Conservation (phyloP, 306 rosid species). For the Parietaria judaica region DNA sequence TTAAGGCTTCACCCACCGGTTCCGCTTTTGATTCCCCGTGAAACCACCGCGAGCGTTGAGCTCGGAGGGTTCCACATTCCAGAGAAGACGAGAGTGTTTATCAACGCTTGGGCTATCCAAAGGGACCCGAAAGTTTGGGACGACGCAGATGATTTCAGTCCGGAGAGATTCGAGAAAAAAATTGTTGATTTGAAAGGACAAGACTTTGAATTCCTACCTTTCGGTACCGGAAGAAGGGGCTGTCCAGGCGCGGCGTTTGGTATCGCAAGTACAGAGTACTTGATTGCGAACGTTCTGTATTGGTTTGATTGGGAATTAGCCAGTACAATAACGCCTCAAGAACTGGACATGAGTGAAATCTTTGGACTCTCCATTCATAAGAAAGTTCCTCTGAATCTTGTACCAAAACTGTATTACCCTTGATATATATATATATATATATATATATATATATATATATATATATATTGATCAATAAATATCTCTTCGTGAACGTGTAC, state of each 20-base stretch:
- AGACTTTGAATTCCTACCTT: slow-evolving; percentile 19
- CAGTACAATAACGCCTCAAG: neutral
- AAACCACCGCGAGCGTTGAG: slow-evolving; percentile 16
- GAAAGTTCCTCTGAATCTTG: slow-evolving; percentile 26
- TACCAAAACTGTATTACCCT: slow-evolving; percentile 9
- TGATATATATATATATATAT: neutral
- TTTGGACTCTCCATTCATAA: slow-evolving; percentile 13
- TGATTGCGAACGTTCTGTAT: slow-evolving; percentile 30
- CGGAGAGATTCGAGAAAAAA: slow-evolving; percentile 31
- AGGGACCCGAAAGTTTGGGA: slow-evolving; percentile 36
- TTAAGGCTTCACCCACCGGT: slow-evolving; percentile 43
- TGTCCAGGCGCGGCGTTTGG: slow-evolving; percentile 24
- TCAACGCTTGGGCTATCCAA: slow-evolving; percentile 53
- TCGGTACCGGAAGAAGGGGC: slow-evolving; percentile 28
- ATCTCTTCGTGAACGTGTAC: neutral
- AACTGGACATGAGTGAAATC: slow-evolving; percentile 31
- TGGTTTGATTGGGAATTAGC: slow-evolving; percentile 40
- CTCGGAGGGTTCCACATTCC: slow-evolving; percentile 37
- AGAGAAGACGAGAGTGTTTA: slow-evolving; percentile 21
- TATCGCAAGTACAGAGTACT: slow-evolving; percentile 4
- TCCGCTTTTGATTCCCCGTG: slow-evolving; percentile 35
- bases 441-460: neutral
- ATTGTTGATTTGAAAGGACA: slow-evolving; percentile 19
- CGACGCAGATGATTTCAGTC: slow-evolving; percentile 24
- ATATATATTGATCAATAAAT: neutral